Evolutionary conservation across 2,329 filamentous ascomycete species (phyloP), one percentile per base, ranked within the genome.

Genomic region (Pseudogymnoascus sp.): DNA sequence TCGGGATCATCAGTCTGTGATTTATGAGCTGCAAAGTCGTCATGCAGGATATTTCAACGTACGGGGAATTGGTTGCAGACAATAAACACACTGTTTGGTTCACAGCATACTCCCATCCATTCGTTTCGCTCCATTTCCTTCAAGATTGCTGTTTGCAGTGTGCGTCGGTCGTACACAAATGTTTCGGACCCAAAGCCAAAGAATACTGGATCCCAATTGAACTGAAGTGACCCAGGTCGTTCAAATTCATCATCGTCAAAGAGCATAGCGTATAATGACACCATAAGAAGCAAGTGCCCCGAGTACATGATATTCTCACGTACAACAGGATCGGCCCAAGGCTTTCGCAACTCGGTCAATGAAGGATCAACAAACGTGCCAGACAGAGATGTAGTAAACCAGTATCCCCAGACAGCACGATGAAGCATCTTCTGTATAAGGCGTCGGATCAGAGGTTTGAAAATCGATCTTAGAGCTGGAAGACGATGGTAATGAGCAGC

Each of bases 41-140:
- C 28, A 64, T 59, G n/a, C 37, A 46, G 61, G 21, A 38, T 1
- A 28, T 8, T 16, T 61, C 23, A 23, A 65, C 70, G 40, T 68
- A 76, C 75, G 2, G 75, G 76, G 69, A 79, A 79, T 63, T 78
- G 77, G 64, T 78, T 78, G 67, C 76, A 78, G 59, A 76, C 72
- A 4, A 76, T 66, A 63, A 76, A 76, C 7, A 76, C 70, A 1
- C 66, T 67, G 66, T 78, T 79, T 2, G 76, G 77, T 68, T 78
- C 77, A 64, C 76, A 78, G 53, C 76, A 79, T 1, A 75, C 76
- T 0, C 77, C 76, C 1, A 77, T 65, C 75, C 75, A 79, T 0
- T 67, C 68, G 53, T 75, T 72, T 8, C 67, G 59, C 65, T 77
- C 76, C 75, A 78, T 78, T 64, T 76, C 70, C 21, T 65, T 61